Base-by-base conservation (phyloP, 768 basidiomycete genomes). In the Auricularia sp. region DNA sequence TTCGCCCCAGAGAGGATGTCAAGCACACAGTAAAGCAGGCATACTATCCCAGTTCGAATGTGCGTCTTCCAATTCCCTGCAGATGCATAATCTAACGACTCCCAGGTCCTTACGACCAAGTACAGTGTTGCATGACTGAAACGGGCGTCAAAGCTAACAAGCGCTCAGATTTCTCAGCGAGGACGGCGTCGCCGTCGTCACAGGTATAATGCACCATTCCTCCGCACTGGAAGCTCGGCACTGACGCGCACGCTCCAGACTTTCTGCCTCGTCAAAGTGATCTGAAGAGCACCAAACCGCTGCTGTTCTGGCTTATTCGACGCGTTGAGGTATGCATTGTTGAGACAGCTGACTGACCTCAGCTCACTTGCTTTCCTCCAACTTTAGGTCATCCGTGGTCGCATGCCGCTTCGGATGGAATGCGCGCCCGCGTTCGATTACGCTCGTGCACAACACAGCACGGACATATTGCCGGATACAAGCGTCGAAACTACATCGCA, bases 391-490 rank as follows among this genome's bases (percentile, higher is more conserved):
- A 85, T 98, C 68, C 89, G 96, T 18, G 96, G 96, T 0, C 81
- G 73, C 6, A 78, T 97, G 37, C 87, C 91, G 0, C 79, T 96
- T 63, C 81, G 84, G 65, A 82, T 98, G 75, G 92, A 98, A 77
- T 94, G 92, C 70, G 93, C 92, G 0, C 96, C 96, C 0, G 96
- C 94, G 0, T 99, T 99, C 84, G 88, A 97, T 75, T 99, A 99
- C 70, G 94, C 93, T 0, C 82, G 89, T 13, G 82, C 86, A 61
- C 61, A 79, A 2, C 96, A 98, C 74, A 83, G 79, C 7, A 89
- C 89, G 1, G 73, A 79, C 35, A 78, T 85, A 68, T 68, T 85
- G 63, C 71, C 77, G 18, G 85, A 87, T 70, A 69, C 80, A 70
- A 77, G 82, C 59, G 59, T 79, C 75, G 69, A 75, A 35, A 64